Conservation (phyloP, 768 basidiomycete species). For the Hygrocybe coccinea region DNA sequence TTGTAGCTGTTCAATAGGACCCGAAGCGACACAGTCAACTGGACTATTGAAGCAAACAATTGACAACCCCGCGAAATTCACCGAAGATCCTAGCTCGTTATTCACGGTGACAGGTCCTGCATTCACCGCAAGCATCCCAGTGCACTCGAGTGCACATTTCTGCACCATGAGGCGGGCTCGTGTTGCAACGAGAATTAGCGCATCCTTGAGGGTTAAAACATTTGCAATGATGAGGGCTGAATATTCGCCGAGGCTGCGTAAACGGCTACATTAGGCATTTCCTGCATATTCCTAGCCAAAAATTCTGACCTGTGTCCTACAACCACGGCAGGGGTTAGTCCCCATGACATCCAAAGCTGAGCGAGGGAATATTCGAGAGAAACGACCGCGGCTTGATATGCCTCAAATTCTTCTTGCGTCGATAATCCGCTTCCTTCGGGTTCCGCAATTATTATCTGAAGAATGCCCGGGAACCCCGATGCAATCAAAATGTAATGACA, state of each 20-base stretch:
- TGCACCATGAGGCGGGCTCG: conserved; percentile 54
- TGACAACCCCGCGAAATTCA: conserved; percentile 34
- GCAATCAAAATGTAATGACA: conserved; percentile 50
- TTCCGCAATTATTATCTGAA: conserved; percentile 37
- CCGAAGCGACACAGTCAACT: conserved; percentile 55
- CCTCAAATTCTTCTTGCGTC: conserved; percentile 38
- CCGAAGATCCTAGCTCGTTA: conserved; percentile 30
- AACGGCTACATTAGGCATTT: neutral
- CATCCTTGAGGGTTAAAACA: conserved; percentile 52
- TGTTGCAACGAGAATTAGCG: conserved; percentile 51
- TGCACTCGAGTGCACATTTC: conserved; percentile 40
- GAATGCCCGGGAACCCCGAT: conserved; percentile 49
- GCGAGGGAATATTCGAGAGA: conserved; percentile 60
- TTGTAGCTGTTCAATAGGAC: conserved; percentile 42
- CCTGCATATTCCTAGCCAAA: neutral
- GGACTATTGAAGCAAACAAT: conserved; percentile 63
- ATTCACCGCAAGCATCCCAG: conserved; percentile 61
- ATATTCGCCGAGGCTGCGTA: conserved; percentile 68
- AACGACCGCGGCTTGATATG: conserved; percentile 52
- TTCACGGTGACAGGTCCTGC: conserved; percentile 33
- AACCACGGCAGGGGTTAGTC: conserved; percentile 53
- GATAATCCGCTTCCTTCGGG: conserved; percentile 18
- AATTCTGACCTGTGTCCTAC: conserved; percentile 64
- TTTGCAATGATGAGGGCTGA: conserved; percentile 62
- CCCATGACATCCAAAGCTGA: conserved; percentile 65